These are phyloP conservation scores for Fimicolochytrium jonesii DNA, from an alignment of 192 early-diverging fungal genomes.

Conservation along the genomic window DNA sequence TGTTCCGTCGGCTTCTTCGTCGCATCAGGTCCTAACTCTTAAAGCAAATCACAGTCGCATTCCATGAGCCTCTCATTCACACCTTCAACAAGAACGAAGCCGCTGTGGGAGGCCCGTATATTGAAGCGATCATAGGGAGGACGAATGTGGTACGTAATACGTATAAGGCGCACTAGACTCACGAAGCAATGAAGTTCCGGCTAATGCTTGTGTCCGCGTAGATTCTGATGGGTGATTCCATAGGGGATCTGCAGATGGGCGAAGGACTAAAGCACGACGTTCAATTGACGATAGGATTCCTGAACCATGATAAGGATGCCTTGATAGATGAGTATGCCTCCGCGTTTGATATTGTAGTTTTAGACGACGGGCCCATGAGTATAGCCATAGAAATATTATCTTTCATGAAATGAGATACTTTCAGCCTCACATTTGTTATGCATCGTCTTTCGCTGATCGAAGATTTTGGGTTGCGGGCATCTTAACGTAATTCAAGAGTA, in stretches of 20 bases:
- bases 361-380: conserved; percentile 42
- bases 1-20: too few species aligned
- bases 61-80: conserved; percentile 66
- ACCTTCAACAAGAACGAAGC: conserved; percentile 69
- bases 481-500: too few species aligned
- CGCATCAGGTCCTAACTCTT: too few species aligned
- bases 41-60: too few species aligned
- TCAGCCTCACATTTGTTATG: too few species aligned
- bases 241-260: conserved; percentile 68
- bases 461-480: too few species aligned
- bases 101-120: conserved; percentile 40
- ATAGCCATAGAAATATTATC: too few species aligned
- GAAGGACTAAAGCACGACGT: conserved; percentile 53
- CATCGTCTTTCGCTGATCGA: too few species aligned
- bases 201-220: too few species aligned
- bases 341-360: conserved; percentile 64
- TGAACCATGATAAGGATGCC: conserved; percentile 60
- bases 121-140: conserved; percentile 37
- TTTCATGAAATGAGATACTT: too few species aligned
- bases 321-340: conserved; percentile 47
- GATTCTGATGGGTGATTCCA: conserved; percentile 67
- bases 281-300: conserved; percentile 64
- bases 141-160: conserved; percentile 48
- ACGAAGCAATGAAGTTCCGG: not conserved
- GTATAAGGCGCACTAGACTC: not conserved